Evolutionary conservation across 2,329 filamentous ascomycete genomes (phyloP).

Genomic region (Oidium heveae): DNA sequence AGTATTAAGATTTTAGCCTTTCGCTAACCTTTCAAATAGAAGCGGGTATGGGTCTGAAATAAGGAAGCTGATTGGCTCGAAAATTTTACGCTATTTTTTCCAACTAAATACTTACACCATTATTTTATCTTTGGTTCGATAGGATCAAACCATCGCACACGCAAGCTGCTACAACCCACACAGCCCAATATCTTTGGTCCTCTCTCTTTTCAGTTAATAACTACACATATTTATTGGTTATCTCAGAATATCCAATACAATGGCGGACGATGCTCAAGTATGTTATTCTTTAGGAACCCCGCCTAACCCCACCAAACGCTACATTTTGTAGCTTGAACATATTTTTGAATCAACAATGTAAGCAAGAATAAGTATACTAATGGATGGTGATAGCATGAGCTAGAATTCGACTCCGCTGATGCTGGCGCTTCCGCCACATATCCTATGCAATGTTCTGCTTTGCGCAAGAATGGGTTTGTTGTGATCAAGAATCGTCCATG

Average conservation of each 20-base stretch:
- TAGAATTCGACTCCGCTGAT: conserved; percentile 70
- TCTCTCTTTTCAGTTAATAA: background rate
- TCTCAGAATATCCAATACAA: conserved; percentile 18
- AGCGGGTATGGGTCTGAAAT: too few relatives aligned
- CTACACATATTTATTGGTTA: background rate
- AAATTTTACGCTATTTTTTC: background rate
- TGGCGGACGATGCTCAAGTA: conserved; percentile 26
- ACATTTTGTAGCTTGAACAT: background rate
- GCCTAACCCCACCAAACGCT: conserved; percentile 10
- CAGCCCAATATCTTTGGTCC: background rate
- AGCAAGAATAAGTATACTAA: background rate
- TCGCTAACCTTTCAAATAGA: too few relatives aligned
- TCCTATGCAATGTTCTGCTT: conserved; percentile 98
- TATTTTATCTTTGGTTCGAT: too few relatives aligned
- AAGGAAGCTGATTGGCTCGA: background rate
- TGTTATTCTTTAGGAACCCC: conserved; percentile 18
- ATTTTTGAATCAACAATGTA: background rate
- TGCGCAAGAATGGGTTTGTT: conserved; percentile 98
- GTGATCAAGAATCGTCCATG: conserved; percentile 96
- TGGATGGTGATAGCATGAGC: conserved; percentile 11
- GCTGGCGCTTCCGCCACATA: conserved; percentile 84
- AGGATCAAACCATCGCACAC: background rate
- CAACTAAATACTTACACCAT: background rate
- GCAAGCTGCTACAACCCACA: background rate
- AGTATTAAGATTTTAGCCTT: too few relatives aligned